Conservation (phyloP, 2,329 filamentous ascomycete species). For the Chaetomiaceae sp. region DNA sequence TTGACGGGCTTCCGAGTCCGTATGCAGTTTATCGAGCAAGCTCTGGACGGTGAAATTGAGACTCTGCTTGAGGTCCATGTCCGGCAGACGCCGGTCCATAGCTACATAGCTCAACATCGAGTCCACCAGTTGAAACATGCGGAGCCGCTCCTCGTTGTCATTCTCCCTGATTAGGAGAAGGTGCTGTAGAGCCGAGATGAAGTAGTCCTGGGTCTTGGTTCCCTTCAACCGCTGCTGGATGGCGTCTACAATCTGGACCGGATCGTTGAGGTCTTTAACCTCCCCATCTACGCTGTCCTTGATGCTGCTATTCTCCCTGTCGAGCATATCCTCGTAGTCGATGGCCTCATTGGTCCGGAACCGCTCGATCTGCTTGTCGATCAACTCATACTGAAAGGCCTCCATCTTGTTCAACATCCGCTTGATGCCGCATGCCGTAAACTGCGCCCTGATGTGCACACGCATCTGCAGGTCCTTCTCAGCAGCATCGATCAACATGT, state of each 20-base stretch:
- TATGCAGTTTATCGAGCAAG: constrained; percentile 91
- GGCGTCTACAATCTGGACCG: constrained; percentile 87
- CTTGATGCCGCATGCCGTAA: constrained; percentile 92
- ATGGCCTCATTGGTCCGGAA: constrained; percentile 94
- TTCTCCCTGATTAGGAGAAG: constrained; percentile 88
- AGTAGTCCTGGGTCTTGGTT: constrained; percentile 88
- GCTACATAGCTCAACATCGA: constrained; percentile 99
- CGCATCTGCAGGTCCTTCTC: constrained; percentile 84
- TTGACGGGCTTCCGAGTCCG: constrained; percentile 89
- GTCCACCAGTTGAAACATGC: constrained; percentile 97
- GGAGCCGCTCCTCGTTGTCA: constrained; percentile 83
- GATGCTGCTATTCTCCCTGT: constrained; percentile 84
- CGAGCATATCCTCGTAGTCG: constrained; percentile 95
- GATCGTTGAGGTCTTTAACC: constrained; percentile 87
- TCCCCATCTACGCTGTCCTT: constrained; percentile 84
- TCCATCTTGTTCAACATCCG: constrained; percentile 96
- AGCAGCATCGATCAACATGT: constrained; percentile 91
- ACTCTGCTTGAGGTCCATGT: constrained; percentile 97
- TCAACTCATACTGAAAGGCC: constrained; percentile 94
- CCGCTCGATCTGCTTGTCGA: constrained; percentile 95
- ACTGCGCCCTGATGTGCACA: constrained; percentile 92
- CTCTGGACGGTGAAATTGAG: constrained; percentile 97
- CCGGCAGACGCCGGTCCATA: constrained; percentile 91
- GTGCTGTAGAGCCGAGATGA: constrained; percentile 91
- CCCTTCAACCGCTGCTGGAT: constrained; percentile 82